Conservation (phyloP, 805 yeast genomes). For the Ogataea glucozyma region DNA sequence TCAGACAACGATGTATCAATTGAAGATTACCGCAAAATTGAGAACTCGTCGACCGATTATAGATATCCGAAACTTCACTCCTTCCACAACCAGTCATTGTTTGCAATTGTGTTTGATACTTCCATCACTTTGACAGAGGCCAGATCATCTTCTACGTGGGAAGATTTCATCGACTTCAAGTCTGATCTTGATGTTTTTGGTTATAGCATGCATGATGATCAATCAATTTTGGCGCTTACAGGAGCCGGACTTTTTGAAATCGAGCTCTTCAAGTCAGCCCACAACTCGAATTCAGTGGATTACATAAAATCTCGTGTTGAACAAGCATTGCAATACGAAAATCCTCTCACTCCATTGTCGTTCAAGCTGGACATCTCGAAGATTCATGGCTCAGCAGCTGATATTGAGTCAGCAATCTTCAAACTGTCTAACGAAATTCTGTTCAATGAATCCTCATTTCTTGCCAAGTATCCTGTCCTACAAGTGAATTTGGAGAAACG, state of each 20-base stretch:
- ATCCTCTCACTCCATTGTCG: conserved; percentile 17
- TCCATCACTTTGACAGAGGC: conserved; percentile 70
- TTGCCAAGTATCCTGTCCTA: conserved; percentile 52
- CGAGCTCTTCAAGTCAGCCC: conserved; percentile 43
- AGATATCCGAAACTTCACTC: conserved; percentile 29
- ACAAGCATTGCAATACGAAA: conserved; percentile 74
- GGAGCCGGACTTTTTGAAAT: conserved; percentile 63
- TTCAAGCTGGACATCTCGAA: conserved; percentile 39
- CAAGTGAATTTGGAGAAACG: conserved; percentile 55
- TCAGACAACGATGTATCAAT: conserved; percentile 3
- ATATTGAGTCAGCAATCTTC: conserved; percentile 52
- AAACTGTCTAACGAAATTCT: conserved; percentile 58
- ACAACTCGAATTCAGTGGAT: conserved; percentile 13
- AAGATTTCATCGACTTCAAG: conserved; percentile 68
- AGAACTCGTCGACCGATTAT: conserved; percentile 2
- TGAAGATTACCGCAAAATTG: conserved; percentile 5
- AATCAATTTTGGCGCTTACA: conserved; percentile 40
- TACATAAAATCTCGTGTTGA: conserved; percentile 73
- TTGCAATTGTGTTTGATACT: conserved; percentile 58
- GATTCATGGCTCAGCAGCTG: conserved; percentile 39
- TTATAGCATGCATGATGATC: conserved; percentile 39
- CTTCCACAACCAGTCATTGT: conserved; percentile 25
- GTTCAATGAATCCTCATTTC: conserved; percentile 53
- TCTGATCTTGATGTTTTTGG: conserved; percentile 56
- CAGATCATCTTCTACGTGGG: conserved; percentile 56